Percentiles rank a stretch among this genome's conserved stretches.
phyloP scores from a whole-genome alignment of 2,329 filamentous ascomycete genomes.

The Aspergillus sp. region DNA sequence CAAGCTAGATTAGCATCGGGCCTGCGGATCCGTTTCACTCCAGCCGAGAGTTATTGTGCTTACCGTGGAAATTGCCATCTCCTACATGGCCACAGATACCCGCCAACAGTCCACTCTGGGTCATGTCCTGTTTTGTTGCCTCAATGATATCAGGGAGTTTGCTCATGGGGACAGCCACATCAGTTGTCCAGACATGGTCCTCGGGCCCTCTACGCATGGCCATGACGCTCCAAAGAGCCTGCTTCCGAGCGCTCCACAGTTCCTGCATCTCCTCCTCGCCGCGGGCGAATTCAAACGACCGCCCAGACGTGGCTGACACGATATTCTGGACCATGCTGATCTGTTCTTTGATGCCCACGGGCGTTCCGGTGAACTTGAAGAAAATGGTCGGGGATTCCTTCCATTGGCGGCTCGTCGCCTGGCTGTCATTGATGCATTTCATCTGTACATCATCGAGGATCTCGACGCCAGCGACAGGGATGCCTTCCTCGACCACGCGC shows the following conservation, averaged over 20 bases:
- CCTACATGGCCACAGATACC: slow-evolving; percentile 72
- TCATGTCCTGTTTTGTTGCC: slow-evolving; percentile 64
- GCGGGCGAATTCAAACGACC: slow-evolving; percentile 66
- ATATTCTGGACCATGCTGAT: slow-evolving; percentile 59
- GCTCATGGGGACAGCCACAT: slow-evolving; percentile 75
- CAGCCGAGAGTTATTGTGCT: slow-evolving; percentile 19
- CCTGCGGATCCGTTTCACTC: background rate
- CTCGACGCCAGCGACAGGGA: slow-evolving; percentile 88
- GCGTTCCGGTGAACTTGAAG: slow-evolving; percentile 71
- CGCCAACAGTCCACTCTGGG: slow-evolving; percentile 59
- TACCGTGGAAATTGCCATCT: slow-evolving; percentile 71
- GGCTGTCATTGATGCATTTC: slow-evolving; percentile 60
- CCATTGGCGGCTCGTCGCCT: slow-evolving; percentile 55
- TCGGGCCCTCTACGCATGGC: slow-evolving; percentile 59
- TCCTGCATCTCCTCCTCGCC: slow-evolving; percentile 64
- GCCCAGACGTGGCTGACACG: slow-evolving; percentile 52
- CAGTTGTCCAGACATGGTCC: slow-evolving; percentile 72
- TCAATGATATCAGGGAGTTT: slow-evolving; percentile 70
- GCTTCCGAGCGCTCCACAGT: slow-evolving; percentile 73
- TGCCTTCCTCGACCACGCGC: slow-evolving; percentile 72
- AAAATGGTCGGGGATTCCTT: slow-evolving; percentile 69
- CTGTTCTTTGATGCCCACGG: slow-evolving; percentile 61
- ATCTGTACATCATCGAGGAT: slow-evolving; percentile 92
- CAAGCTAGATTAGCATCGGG: background rate
- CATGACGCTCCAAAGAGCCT: slow-evolving; percentile 71